Base-by-base conservation (phyloP, 495 filamentous ascomycete genomes). In the Extremus antarcticus region DNA sequence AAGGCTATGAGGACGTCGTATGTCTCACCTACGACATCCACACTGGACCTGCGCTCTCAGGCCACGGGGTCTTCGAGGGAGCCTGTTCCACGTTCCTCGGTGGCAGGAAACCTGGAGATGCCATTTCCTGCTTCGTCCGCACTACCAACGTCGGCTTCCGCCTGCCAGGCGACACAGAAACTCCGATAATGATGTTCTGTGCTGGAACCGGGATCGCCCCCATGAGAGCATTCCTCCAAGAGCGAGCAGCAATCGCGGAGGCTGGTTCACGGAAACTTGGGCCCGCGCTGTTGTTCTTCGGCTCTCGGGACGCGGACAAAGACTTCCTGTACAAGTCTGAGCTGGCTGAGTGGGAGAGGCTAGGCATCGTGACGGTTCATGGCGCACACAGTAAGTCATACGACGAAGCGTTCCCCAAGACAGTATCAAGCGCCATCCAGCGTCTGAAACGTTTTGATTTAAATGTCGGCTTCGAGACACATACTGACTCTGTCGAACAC, bases 21-120 rank as follows among this genome's bases (percentile, higher is more conserved):
- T 81, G 81, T 0, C 71, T 90, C 24, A 88, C 86, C 13, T 87
- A 83, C 73, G 72, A 72, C 4, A 73, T 88, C 16, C 74, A 86
- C 62, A 74, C 79, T 50, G 71, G 71, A 2, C 76, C 79, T 0
- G 74, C 82, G 8, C 71, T 78, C 10, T 75, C 78, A 0, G 73
- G 69, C 47, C 68, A 72, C 10, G 65, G 65, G 47, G 67, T 66
- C 40, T 63, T 48, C 50, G 40, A 50, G 11, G 66, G 66, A 25
- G 65, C 66, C 16, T 59, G 60, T 11, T 54, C 55, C 24, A 59
- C 48, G 48, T 67, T 65, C 49, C 60, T 69, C 19, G 51, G 55
- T 3, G 60, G 68, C 13, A 74, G 88, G 0, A 68, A 72, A 46
- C 40, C 72, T 0, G 84, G 82, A 35, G 83, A 87, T 48, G 74